phyloP scores from a whole-genome alignment of 768 basidiomycete genomes.

The Lactarius hatsudake region DNA sequence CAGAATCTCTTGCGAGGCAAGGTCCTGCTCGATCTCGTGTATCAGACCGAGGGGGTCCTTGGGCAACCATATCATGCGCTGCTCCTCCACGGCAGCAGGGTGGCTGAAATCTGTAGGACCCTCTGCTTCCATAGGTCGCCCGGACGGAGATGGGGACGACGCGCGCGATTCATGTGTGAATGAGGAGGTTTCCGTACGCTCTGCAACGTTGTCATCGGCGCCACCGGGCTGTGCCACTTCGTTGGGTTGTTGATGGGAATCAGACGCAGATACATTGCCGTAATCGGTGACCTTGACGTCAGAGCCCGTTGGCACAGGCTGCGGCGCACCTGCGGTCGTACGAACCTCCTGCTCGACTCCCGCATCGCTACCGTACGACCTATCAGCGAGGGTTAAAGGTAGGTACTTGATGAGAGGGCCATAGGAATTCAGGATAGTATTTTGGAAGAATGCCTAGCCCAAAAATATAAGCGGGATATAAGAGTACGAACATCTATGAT shows the following conservation, averaged over 20 bases:
- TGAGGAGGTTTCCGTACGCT: neutral
- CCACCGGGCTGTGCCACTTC: neutral
- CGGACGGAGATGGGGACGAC: conserved; percentile 23
- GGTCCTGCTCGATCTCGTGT: conserved; percentile 59
- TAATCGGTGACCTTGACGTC: conserved; percentile 14
- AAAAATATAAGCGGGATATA: conserved; percentile 7
- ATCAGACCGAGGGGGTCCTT: conserved; percentile 64
- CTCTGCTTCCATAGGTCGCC: conserved; percentile 32
- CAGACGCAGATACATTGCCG: neutral
- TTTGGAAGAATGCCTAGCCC: conserved; percentile 65
- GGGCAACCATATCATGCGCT: conserved; percentile 84
- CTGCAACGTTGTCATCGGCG: neutral
- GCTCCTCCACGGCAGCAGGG: conserved; percentile 72
- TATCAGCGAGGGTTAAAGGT: conserved; percentile 76
- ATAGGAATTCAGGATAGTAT: conserved; percentile 75
- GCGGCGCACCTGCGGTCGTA: neutral
- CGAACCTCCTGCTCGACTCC: neutral
- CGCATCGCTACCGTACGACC: conserved; percentile 41
- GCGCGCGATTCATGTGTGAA: conserved; percentile 13
- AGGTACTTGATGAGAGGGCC: conserved; percentile 71
- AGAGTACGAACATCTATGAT: neutral
- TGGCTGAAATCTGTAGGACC: conserved; percentile 68
- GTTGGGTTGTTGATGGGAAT: neutral
- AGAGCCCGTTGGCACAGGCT: neutral
- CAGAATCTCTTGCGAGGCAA: conserved; percentile 50